Conservation (phyloP, 805 yeast species). For the Gaillardinia entomophila region DNA sequence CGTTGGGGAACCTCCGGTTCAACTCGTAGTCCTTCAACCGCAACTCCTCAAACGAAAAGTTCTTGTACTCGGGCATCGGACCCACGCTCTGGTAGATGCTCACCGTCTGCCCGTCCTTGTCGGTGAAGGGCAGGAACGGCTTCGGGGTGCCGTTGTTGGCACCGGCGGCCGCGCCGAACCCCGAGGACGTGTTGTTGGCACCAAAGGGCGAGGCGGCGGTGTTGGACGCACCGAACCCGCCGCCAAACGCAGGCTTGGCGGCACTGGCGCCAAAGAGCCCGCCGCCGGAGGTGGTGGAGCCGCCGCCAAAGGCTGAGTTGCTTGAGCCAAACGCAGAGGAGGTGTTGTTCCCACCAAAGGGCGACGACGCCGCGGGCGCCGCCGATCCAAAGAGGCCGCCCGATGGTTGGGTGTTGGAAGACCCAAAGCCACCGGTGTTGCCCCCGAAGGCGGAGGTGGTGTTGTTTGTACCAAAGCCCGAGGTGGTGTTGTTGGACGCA, state of each 20-base stretch:
- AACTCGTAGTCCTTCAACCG: conserved; percentile 83
- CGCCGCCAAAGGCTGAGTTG: conserved; percentile 1
- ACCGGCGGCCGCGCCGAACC: conserved; percentile 17
- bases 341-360: conserved; percentile 1
- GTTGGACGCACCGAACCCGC: conserved; percentile 14
- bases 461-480: neutral
- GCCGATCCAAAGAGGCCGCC: conserved; percentile 14
- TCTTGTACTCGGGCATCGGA: conserved; percentile 86
- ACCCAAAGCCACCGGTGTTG: neutral
- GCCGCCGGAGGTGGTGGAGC: conserved; percentile 9
- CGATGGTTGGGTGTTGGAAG: neutral
- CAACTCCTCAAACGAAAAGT: conserved; percentile 80
- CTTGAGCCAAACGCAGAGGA: neutral
- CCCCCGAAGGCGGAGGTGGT: neutral
- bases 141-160: conserved; percentile 62
- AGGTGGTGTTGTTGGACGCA: neutral
- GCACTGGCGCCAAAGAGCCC: conserved; percentile 9
- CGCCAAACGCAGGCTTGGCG: conserved; percentile 9
- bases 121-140: conserved; percentile 65
- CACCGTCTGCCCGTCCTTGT: conserved; percentile 62
- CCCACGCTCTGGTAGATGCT: conserved; percentile 69
- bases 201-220: conserved; percentile 13
- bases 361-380: conserved; percentile 8
- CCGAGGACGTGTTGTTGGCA: conserved; percentile 15
- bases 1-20: conserved; percentile 56